phyloP scores from a whole-genome alignment of 768 basidiomycete species.

The Lyophyllum semitale region DNA sequence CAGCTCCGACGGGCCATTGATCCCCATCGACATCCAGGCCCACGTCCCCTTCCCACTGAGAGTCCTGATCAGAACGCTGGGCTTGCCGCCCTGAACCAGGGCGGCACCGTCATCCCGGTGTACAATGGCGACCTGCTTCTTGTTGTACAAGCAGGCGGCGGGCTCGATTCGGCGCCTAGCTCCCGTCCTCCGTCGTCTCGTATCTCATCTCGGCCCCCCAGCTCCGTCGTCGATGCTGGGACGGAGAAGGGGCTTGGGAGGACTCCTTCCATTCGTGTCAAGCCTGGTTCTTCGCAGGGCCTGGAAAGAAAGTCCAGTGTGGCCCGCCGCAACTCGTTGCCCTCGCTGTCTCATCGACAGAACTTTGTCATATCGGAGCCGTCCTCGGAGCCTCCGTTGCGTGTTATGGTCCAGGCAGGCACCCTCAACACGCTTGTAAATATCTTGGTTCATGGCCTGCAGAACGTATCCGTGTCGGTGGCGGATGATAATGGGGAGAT shows the following conservation, averaged over 20 bases:
- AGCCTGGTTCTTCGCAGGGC: conserved; percentile 65
- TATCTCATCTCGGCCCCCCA: conserved; percentile 69
- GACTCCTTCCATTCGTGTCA: conserved; percentile 78
- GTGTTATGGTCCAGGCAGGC: conserved; percentile 78
- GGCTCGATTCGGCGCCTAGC: conserved; percentile 41
- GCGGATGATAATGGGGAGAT: conserved; percentile 89
- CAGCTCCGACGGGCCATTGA: conserved; percentile 60
- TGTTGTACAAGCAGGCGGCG: conserved; percentile 59
- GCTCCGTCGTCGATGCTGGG: conserved; percentile 52
- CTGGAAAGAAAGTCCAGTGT: conserved; percentile 78
- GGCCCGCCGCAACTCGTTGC: conserved; percentile 75
- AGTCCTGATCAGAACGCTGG: conserved; percentile 32
- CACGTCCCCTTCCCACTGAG: conserved; percentile 31
- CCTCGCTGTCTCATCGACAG: conserved; percentile 67
- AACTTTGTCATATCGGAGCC: conserved; percentile 62
- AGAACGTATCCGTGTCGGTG: conserved; percentile 76
- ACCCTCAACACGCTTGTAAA: conserved; percentile 75
- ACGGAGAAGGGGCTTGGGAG: conserved; percentile 51
- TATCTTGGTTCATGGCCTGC: conserved; percentile 75
- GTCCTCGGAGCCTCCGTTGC: conserved; percentile 69
- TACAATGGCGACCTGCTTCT: conserved; percentile 76
- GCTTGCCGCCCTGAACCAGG: conserved; percentile 45
- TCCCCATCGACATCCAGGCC: conserved; percentile 41
- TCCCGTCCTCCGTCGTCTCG: conserved; percentile 65
- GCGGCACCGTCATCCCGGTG: conserved; percentile 72